These are phyloP conservation scores for Thalassiosira oceanica DNA, from an alignment of 352 stramenopile genomes.

Conservation along the genomic window DNA sequence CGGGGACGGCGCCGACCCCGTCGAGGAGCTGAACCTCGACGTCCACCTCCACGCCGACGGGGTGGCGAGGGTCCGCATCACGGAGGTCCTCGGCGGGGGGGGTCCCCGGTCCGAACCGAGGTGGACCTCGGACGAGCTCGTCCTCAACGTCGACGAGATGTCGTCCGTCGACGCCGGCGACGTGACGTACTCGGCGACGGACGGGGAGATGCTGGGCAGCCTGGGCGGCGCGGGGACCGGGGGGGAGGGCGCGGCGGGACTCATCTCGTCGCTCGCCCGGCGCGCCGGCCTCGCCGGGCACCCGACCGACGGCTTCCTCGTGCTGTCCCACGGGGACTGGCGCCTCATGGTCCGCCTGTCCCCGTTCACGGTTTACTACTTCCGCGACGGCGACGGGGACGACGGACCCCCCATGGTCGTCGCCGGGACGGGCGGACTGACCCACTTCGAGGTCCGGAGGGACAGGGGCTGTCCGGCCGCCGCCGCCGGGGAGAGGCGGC, in stretches of 20 bases:
- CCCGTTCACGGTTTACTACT: constrained; percentile 65
- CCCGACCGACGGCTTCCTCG: constrained; percentile 60
- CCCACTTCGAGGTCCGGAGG: constrained; percentile 75
- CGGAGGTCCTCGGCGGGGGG: constrained; percentile 56
- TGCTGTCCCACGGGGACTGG: constrained; percentile 58
- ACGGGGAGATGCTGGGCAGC: constrained; percentile 34
- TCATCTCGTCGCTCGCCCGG: constrained; percentile 22
- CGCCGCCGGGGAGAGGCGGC: constrained; percentile 23
- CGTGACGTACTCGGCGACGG: constrained; percentile 10
- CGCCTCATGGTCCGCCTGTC: constrained; percentile 65
- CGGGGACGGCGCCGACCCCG: constrained; percentile 12
- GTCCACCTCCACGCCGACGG: constrained; percentile 66
- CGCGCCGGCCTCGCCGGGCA: constrained; percentile 10
- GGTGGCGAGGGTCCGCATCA: constrained; percentile 71
- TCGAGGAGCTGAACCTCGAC: constrained; percentile 58
- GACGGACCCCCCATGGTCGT: constrained; percentile 68
- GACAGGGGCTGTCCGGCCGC: constrained; percentile 33
- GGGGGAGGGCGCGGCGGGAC: neutral
- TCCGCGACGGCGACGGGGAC: constrained; percentile 39
- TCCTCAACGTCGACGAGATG: constrained; percentile 63
- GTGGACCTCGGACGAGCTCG: constrained; percentile 76
- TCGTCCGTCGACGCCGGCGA: constrained; percentile 26
- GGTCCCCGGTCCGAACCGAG: constrained; percentile 26
- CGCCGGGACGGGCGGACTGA: constrained; percentile 57
- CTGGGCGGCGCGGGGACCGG: constrained; percentile 1